These are phyloP conservation scores for Nakazawaea siamensis DNA, from an alignment of 805 yeast genomes.

Conservation along the genomic window DNA sequence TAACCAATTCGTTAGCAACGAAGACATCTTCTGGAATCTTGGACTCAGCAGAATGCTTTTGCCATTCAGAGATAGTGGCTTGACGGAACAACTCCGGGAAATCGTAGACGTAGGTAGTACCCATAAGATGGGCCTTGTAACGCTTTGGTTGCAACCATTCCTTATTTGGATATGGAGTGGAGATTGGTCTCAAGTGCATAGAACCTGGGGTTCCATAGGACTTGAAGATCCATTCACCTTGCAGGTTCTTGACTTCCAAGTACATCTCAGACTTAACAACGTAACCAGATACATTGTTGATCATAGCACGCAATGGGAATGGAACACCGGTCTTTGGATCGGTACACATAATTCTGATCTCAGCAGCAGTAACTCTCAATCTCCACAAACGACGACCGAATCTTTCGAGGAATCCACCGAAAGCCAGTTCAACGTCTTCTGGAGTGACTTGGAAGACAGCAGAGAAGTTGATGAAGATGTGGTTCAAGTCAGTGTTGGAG, in stretches of 20 bases:
- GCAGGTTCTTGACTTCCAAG: constrained; percentile 85
- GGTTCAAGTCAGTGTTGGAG: constrained; percentile 91
- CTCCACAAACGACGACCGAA: constrained; percentile 97
- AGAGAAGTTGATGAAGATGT: constrained; percentile 93
- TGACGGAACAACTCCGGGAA: constrained; percentile 98
- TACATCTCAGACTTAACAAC: constrained; percentile 94
- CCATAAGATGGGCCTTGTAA: constrained; percentile 96
- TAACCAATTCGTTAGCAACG: constrained; percentile 71
- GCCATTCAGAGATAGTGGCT: constrained; percentile 83
- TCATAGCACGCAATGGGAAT: constrained; percentile 93
- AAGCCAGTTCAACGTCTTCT: constrained; percentile 93
- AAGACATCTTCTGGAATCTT: constrained; percentile 74
- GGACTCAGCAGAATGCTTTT: constrained; percentile 43
- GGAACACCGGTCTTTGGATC: constrained; percentile 83
- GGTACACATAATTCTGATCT: constrained; percentile 90
- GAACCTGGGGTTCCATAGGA: constrained; percentile 92
- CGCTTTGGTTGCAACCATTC: constrained; percentile 98
- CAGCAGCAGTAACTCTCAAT: constrained; percentile 94
- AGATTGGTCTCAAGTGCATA: constrained; percentile 94
- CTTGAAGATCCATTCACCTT: constrained; percentile 96
- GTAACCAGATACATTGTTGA: constrained; percentile 93
- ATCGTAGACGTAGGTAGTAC: constrained; percentile 96
- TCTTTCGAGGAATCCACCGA: constrained; percentile 95
- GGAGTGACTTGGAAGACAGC: constrained; percentile 93
- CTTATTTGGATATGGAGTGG: constrained; percentile 95